phyloP scores from a whole-genome alignment of 768 basidiomycete genomes.

The Boletus huronensis region DNA sequence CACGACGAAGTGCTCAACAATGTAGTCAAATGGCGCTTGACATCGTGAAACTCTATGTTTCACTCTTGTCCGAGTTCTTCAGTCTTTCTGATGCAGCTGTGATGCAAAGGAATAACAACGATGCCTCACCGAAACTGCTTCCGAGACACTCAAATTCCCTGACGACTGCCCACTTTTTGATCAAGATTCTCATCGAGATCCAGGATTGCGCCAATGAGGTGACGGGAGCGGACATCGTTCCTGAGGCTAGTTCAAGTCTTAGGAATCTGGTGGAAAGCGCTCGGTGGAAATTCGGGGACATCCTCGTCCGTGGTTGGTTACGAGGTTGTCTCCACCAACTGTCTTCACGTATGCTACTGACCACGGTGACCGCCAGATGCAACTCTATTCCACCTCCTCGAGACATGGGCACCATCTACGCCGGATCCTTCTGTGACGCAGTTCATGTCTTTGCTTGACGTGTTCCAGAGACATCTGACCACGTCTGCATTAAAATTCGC shows the following conservation, averaged over 20 bases:
- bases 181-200: constrained; percentile 78
- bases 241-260: constrained; percentile 65
- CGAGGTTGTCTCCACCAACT: constrained; percentile 52
- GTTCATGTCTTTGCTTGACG: constrained; percentile 73
- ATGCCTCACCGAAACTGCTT: constrained; percentile 48
- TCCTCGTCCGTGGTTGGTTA: constrained; percentile 75
- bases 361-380: constrained; percentile 56
- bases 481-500: constrained; percentile 78
- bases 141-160: constrained; percentile 78
- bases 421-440: constrained; percentile 63
- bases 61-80: constrained; percentile 84
- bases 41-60: constrained; percentile 81
- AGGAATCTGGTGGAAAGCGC: constrained; percentile 75
- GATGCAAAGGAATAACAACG: constrained; percentile 43
- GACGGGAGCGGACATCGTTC: constrained; percentile 72
- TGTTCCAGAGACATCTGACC: constrained; percentile 76
- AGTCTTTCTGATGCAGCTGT: constrained; percentile 74
- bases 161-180: constrained; percentile 77
- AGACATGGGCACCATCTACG: constrained; percentile 75
- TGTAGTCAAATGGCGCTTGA: constrained; percentile 86
- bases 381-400: constrained; percentile 74
- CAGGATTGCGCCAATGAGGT: constrained; percentile 85
- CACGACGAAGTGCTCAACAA: constrained; percentile 78
- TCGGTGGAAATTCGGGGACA: constrained; percentile 86
- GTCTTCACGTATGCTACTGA: constrained; percentile 2